Evolutionary conservation across 2,329 filamentous ascomycete genomes (phyloP).

Genomic region (Cadophora malorum): DNA sequence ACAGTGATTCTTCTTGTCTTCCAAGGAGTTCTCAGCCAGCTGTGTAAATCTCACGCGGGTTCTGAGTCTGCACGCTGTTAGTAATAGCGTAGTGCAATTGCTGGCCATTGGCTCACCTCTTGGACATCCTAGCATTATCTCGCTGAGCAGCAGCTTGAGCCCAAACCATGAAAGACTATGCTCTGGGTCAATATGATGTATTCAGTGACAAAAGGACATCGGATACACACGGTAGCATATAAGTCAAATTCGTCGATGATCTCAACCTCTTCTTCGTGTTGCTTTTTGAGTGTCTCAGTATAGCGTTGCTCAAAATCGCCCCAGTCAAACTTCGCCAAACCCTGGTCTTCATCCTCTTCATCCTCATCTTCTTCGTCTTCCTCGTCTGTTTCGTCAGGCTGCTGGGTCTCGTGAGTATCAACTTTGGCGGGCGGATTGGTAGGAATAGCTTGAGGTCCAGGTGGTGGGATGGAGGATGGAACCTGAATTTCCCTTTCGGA

Average conservation of each 20-base stretch:
- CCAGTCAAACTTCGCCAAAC: constrained; percentile 70
- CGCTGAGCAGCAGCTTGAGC: constrained; percentile 72
- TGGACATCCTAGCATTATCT: constrained; percentile 78
- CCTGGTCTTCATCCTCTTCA: neutral
- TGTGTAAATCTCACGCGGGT: constrained; percentile 81
- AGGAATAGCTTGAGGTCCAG: constrained; percentile 8
- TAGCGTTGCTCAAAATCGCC: constrained; percentile 74
- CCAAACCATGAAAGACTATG: constrained; percentile 81
- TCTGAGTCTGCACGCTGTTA: constrained; percentile 62
- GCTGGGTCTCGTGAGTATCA: constrained; percentile 18
- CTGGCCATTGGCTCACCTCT: constrained; percentile 60
- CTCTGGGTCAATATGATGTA: neutral
- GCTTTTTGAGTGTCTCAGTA: constrained; percentile 66
- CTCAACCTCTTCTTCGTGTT: constrained; percentile 67
- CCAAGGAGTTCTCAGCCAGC: constrained; percentile 73
- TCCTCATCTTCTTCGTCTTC: constrained; percentile 15
- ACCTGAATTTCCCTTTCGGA: constrained; percentile 17
- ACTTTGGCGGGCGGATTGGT: constrained; percentile 14
- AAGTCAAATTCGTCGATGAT: constrained; percentile 71
- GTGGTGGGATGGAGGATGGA: constrained; percentile 20
- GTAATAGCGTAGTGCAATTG: neutral
- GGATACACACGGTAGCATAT: constrained; percentile 56
- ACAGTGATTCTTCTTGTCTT: constrained; percentile 83
- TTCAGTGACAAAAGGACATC: neutral
- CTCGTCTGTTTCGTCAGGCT: constrained; percentile 19